Base-by-base conservation (phyloP, 2,329 filamentous ascomycete genomes). In the Cladophialophora chaetospira region DNA sequence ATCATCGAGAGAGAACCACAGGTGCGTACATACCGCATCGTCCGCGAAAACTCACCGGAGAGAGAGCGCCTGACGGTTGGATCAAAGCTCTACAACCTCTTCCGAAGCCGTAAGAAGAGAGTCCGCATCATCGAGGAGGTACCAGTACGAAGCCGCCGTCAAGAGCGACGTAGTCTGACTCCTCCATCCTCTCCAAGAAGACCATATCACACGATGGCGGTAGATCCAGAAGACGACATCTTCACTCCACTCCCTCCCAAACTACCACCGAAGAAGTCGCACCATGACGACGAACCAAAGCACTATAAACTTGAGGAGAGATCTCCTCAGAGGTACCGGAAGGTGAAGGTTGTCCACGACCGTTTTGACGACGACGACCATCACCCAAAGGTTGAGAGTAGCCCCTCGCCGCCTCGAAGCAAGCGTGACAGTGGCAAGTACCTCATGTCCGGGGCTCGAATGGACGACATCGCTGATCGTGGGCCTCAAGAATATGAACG, bases 21-120 rank as follows among this genome's bases (percentile, higher is more conserved):
- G 55, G 58, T 61, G 58, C 55, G 56, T 59, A 59, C 53, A 23
- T 58, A 58, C 49, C 58, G 55, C 53, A 49, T 55, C 42, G 13
- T 58, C 13, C 57, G 43, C 44, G 33, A 40, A 21, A 43, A 28
- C 40, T 53, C 50, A 26, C 45, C 55, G 17, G 25, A 51, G 45
- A 28, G 44, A 31, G 47, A 49, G 25, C 23, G 38, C 44, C 52
- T 63, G 55, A 63, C 61, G 2, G 15, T 61, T 23, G 58, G 58
- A 19, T 54, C 50, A 11, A 63, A 63, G 55, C 33, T 61, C 11
- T 63, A 57, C 57, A 60, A 60, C 50, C 60, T 62, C 26, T 57
- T 62, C 43, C 50, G 54, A 45, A 47, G 33, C 33, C 53, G 60
- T 19, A 60, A 44, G 51, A 60, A 55, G 44, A 59, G 11, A 46